Conservation (phyloP, 169 alveolate genomes). For the Plasmodium fragile region DNA sequence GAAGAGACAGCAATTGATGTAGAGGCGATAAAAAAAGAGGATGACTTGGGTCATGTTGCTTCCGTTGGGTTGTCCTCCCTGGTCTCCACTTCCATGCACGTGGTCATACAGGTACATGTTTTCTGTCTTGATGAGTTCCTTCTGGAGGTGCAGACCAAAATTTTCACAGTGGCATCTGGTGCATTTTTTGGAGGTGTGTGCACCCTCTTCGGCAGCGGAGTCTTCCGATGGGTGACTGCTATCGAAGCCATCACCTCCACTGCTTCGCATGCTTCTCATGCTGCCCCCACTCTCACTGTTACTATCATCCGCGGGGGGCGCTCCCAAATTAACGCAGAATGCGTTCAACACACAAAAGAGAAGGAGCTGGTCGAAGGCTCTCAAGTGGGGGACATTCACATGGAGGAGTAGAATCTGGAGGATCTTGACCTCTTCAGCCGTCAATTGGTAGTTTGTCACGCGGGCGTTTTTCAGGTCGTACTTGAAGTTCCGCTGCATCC, state of each 20-base stretch:
- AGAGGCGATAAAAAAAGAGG: conserved; percentile 48
- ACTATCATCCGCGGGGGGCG: not conserved
- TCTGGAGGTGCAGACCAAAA: conserved; percentile 16
- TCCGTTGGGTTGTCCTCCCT: not conserved
- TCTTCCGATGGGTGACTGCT: not conserved
- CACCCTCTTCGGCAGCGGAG: not conserved
- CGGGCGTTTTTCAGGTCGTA: conserved; percentile 4
- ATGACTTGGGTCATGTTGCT: not conserved
- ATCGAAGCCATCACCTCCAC: not conserved
- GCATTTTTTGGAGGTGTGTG: not conserved
- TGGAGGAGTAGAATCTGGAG: conserved; percentile 61
- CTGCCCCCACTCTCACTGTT: not conserved
- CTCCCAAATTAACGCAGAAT: conserved; percentile 5
- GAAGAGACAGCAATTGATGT: conserved; percentile 56
- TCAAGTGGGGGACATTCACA: conserved; percentile 44
- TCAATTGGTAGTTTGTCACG: conserved; percentile 39
- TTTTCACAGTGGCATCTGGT: conserved; percentile 35
- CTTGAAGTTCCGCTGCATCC: conserved; percentile 14
- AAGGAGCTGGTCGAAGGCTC: conserved; percentile 32
- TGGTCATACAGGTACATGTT: conserved; percentile 10
- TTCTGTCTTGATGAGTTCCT: conserved; percentile 34
- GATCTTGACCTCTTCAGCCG: conserved; percentile 27
- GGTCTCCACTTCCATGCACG: not conserved
- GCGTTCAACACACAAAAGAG: conserved; percentile 56
- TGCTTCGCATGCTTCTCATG: not conserved